phyloP scores from a whole-genome alignment of 1,284 basidiomycete species.

The Boletus sp. region DNA sequence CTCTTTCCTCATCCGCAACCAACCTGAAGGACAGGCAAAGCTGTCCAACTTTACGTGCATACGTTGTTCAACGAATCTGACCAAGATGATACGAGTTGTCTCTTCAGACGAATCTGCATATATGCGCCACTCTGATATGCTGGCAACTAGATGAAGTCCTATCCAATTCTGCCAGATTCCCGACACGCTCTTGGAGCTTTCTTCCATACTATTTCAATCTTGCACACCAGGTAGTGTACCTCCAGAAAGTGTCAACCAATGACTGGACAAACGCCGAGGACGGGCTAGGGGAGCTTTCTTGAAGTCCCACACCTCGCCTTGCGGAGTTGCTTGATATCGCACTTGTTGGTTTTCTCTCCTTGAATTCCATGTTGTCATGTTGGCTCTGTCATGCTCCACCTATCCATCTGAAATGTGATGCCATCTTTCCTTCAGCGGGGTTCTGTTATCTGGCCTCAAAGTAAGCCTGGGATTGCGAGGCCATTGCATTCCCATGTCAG shows the following conservation, averaged over 20 bases:
- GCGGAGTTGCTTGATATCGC: constrained; percentile 13
- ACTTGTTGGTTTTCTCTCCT: neutral
- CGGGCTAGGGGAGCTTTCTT: constrained; percentile 25
- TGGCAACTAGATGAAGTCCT: constrained; percentile 5
- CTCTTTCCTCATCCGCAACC: constrained; percentile 16
- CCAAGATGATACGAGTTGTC: constrained; percentile 26
- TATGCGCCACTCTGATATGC: constrained; percentile 21
- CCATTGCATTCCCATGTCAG: too few species aligned
- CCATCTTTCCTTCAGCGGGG: too few species aligned
- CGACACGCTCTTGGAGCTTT: constrained; percentile 24
- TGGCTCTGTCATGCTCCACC: neutral
- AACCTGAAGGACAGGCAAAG: constrained; percentile 8
- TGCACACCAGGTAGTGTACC: constrained; percentile 20
- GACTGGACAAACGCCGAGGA: constrained; percentile 23
- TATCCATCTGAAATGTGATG: too few species aligned
- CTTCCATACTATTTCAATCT: constrained; percentile 33
- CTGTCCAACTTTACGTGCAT: constrained; percentile 17
- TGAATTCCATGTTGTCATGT: neutral
- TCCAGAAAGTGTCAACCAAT: neutral
- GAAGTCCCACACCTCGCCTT: constrained; percentile 17
- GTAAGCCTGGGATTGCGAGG: too few species aligned
- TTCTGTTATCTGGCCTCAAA: too few species aligned
- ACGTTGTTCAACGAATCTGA: constrained; percentile 17
- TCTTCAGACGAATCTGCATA: constrained; percentile 6
- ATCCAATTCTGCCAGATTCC: constrained; percentile 3